Evolutionary conservation across 208 protist species (phyloP).

Genomic region (Acanthamoeba castellanii): DNA sequence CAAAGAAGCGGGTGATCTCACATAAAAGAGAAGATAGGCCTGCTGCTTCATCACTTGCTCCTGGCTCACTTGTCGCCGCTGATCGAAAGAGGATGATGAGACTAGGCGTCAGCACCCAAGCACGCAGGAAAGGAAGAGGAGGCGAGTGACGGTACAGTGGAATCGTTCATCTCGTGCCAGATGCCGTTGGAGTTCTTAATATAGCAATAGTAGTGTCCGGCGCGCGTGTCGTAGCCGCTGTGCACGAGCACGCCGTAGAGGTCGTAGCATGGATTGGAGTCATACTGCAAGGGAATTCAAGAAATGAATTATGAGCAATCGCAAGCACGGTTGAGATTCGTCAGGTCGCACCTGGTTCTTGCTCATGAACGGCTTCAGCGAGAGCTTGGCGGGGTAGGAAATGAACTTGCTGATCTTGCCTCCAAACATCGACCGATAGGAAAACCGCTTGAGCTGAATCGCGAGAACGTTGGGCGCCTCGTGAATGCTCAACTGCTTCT

Average conservation of each 20-base stretch:
- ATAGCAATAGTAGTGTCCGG: slow-evolving; percentile 92
- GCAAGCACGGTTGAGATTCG: background rate
- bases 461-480: slow-evolving; percentile 88
- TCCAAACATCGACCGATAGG: slow-evolving; percentile 74
- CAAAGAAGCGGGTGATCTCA: slow-evolving; percentile 70
- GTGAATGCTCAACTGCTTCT: slow-evolving; percentile 88
- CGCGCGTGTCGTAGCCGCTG: slow-evolving; percentile 82
- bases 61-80: slow-evolving; percentile 74
- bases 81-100: background rate
- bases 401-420: slow-evolving; percentile 82
- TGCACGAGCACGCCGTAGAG: slow-evolving; percentile 92
- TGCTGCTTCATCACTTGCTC: slow-evolving; percentile 83
- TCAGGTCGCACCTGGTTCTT: slow-evolving; percentile 54
- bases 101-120: background rate
- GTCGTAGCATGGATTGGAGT: slow-evolving; percentile 81
- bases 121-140: background rate
- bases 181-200: slow-evolving; percentile 83
- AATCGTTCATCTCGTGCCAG: slow-evolving; percentile 90
- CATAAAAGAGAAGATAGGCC: slow-evolving; percentile 91
- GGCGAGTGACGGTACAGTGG: slow-evolving; percentile 57
- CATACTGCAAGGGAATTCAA: slow-evolving; percentile 8
- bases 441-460: slow-evolving; percentile 92
- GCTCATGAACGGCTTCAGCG: slow-evolving; percentile 75
- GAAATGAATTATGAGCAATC: background rate
- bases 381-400: slow-evolving; percentile 74